These are phyloP conservation scores for Pestalotiopsis sp. DNA, from an alignment of 2,329 filamentous ascomycete genomes.

Conservation along the genomic window DNA sequence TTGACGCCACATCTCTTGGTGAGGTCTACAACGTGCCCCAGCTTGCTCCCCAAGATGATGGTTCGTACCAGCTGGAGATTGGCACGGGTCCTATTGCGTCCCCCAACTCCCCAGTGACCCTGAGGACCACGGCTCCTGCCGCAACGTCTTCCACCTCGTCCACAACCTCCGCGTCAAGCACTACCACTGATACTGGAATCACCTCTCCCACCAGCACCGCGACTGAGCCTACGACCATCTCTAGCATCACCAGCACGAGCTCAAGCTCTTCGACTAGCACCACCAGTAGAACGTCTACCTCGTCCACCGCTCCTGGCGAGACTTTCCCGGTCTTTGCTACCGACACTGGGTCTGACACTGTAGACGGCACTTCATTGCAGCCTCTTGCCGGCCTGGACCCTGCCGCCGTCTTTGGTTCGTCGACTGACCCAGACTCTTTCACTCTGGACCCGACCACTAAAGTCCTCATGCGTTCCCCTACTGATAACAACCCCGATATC, in stretches of 20 bases:
- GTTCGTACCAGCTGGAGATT: slow-evolving; percentile 3
- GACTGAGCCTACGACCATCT: background rate
- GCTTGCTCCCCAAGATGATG: background rate
- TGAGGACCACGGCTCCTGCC: no score
- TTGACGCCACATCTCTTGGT: no score
- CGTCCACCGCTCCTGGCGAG: background rate
- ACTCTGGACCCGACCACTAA: no score
- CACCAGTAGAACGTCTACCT: background rate
- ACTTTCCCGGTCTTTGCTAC: background rate
- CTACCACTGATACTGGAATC: no score
- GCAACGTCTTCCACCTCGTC: no score
- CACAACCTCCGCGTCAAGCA: background rate
- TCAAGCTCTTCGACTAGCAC: background rate
- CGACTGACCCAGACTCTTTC: no score
- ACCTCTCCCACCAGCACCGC: background rate
- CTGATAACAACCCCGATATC: no score
- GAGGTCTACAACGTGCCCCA: background rate
- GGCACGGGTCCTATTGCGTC: background rate
- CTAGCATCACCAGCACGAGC: no score
- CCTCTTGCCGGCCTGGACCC: background rate
- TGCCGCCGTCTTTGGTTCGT: no score
- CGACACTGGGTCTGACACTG: background rate
- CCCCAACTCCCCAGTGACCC: background rate
- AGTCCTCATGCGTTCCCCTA: no score
- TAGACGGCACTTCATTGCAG: background rate